Percentiles rank a stretch among this genome's conserved stretches.
Evolutionary conservation across 1,139 yeast genomes (phyloP).

Genomic region (Suhomyces maxii): DNA sequence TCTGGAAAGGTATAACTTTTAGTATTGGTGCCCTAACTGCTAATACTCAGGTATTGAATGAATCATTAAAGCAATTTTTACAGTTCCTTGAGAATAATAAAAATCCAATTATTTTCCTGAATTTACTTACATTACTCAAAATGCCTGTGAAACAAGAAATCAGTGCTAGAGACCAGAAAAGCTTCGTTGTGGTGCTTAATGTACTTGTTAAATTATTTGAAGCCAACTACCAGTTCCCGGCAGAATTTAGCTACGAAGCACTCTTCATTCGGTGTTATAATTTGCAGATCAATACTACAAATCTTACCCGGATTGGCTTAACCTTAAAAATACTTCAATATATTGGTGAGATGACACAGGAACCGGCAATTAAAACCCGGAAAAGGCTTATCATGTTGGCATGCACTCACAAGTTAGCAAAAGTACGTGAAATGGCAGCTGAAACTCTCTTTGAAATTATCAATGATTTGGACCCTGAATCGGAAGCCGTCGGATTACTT

Average conservation of each 20-base stretch:
- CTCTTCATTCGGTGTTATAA: constrained; percentile 57
- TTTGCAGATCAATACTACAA: constrained; percentile 50
- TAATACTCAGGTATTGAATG: constrained; percentile 46
- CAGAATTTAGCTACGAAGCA: constrained; percentile 34
- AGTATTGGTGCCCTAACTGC: constrained; percentile 66
- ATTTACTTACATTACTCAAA: constrained; percentile 19
- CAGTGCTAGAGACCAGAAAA: constrained; percentile 22
- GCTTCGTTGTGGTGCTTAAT: constrained; percentile 25
- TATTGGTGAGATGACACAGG: constrained; percentile 17
- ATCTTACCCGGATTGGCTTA: constrained; percentile 29
- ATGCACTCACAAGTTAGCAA: constrained; percentile 28
- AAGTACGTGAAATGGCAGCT: constrained; percentile 31
- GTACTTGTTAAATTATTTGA: constrained; percentile 43
- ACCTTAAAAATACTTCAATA: constrained; percentile 40
- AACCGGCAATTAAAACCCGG: constrained; percentile 15
- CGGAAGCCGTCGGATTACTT: constrained; percentile 8
- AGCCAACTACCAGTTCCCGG: constrained; percentile 31
- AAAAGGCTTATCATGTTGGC: constrained; percentile 26
- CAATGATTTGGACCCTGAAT: constrained; percentile 18
- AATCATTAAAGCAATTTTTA: constrained; percentile 46
- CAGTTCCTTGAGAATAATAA: constrained; percentile 24
- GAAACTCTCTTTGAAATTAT: constrained; percentile 36
- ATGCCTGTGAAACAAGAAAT: constrained; percentile 10
- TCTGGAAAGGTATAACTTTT: constrained; percentile 58
- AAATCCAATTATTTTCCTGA: constrained; percentile 5